phyloP scores from a whole-genome alignment of 805 yeast genomes.

The Peterozyma xylosa region DNA sequence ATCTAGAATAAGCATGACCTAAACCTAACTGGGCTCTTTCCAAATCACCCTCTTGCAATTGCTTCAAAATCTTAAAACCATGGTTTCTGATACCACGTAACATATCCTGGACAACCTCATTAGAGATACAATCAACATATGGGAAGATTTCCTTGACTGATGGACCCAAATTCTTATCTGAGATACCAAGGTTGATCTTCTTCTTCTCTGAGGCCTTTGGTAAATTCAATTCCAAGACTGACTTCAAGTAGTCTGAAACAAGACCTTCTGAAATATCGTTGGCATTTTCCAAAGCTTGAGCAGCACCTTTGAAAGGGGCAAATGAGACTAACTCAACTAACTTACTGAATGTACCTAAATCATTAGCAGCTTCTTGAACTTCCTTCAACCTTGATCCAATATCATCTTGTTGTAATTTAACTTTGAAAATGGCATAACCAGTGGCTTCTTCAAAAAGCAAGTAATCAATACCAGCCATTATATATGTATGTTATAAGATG shows the following conservation, averaged over 20 bases:
- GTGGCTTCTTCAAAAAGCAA: slow-evolving; percentile 97
- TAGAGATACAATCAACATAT: slow-evolving; percentile 80
- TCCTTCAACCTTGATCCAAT: slow-evolving; percentile 88
- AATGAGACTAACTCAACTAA: slow-evolving; percentile 89
- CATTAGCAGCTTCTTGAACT: slow-evolving; percentile 86
- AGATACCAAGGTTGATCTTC: slow-evolving; percentile 74
- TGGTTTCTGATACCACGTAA: slow-evolving; percentile 91
- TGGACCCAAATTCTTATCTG: slow-evolving; percentile 94
- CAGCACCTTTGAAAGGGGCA: slow-evolving; percentile 99
- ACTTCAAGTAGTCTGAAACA: slow-evolving; percentile 85
- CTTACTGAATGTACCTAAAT: slow-evolving; percentile 82
- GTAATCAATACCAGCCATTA: slow-evolving; percentile 75
- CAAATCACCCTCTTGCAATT: slow-evolving; percentile 88
- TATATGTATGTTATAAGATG: background rate
- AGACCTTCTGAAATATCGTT: slow-evolving; percentile 97
- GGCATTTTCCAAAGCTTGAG: slow-evolving; percentile 97
- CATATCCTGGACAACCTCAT: slow-evolving; percentile 90
- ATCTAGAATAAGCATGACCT: slow-evolving; percentile 98
- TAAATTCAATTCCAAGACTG: slow-evolving; percentile 82
- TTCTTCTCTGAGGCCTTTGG: slow-evolving; percentile 70
- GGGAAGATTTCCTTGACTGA: slow-evolving; percentile 90
- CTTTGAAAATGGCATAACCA: slow-evolving; percentile 95
- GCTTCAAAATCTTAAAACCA: slow-evolving; percentile 83
- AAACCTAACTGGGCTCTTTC: slow-evolving; percentile 98
- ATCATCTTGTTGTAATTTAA: slow-evolving; percentile 87